Percentiles rank a stretch among this genome's conserved stretches.
These are phyloP conservation scores for Didymella sp. DNA, from an alignment of 2,329 filamentous ascomycete species.

Conservation along the genomic window DNA sequence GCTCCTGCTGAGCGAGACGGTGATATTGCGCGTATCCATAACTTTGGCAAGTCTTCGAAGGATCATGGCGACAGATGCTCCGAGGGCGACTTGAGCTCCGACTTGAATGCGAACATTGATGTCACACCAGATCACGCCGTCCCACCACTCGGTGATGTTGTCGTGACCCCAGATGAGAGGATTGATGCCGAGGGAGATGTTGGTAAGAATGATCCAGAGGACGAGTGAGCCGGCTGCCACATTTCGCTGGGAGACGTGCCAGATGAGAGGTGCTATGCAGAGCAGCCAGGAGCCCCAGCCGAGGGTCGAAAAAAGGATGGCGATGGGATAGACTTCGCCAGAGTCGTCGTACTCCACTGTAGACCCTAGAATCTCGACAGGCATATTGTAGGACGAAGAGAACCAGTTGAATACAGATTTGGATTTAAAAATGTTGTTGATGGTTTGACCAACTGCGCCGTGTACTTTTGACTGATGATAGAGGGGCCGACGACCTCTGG, in stretches of 20 bases:
- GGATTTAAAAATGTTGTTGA: neutral
- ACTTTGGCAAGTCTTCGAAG: constrained; percentile 66
- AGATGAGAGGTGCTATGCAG: constrained; percentile 63
- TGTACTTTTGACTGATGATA: neutral
- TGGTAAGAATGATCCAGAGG: constrained; percentile 62
- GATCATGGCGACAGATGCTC: constrained; percentile 64
- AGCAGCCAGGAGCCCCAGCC: constrained; percentile 60
- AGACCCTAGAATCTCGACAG: neutral
- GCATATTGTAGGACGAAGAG: neutral
- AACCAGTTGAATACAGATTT: neutral
- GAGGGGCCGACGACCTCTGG: neutral
- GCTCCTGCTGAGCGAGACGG: constrained; percentile 58
- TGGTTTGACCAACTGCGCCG: neutral
- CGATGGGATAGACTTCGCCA: constrained; percentile 37
- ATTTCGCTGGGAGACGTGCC: constrained; percentile 68
- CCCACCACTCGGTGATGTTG: constrained; percentile 62
- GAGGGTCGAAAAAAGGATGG: constrained; percentile 57
- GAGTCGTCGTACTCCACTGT: constrained; percentile 1
- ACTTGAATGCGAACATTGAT: constrained; percentile 66
- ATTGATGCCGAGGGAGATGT: constrained; percentile 67
- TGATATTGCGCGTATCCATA: constrained; percentile 64
- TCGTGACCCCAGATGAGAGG: constrained; percentile 69
- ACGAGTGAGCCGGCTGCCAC: constrained; percentile 65
- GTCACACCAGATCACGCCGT: constrained; percentile 68
- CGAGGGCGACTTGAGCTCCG: constrained; percentile 60